Conservation (phyloP, 768 basidiomycete species). For the Termitomyces sp. region DNA sequence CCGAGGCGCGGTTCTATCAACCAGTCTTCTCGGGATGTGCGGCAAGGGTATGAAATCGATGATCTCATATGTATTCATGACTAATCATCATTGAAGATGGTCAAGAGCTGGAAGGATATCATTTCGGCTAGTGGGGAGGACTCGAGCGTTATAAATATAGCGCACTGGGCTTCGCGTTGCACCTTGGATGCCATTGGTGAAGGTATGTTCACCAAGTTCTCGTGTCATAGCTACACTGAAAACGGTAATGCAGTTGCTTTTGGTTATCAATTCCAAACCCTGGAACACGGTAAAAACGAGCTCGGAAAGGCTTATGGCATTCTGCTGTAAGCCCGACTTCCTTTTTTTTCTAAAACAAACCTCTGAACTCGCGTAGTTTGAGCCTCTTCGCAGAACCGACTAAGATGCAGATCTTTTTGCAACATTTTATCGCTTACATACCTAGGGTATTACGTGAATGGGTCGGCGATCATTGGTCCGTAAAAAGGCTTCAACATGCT, state of each 20-base stretch:
- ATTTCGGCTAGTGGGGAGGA: slow-evolving; percentile 22
- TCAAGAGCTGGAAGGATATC: slow-evolving; percentile 32
- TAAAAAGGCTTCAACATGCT: slow-evolving; percentile 23
- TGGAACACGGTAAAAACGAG: slow-evolving; percentile 30
- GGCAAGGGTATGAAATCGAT: slow-evolving; percentile 19
- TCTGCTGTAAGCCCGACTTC: slow-evolving; percentile 24
- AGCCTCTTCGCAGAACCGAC: slow-evolving; percentile 26
- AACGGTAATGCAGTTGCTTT: slow-evolving; percentile 33
- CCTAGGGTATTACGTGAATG: slow-evolving; percentile 27
- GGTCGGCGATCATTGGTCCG: slow-evolving; percentile 25
- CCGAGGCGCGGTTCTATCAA: slow-evolving; percentile 36
- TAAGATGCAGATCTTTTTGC: slow-evolving; percentile 24
- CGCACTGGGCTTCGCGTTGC: slow-evolving; percentile 35
- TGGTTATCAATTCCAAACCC: slow-evolving; percentile 39
- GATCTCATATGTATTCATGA: slow-evolving; percentile 4
- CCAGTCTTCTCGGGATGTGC: slow-evolving; percentile 34
- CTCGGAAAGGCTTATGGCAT: slow-evolving; percentile 30
- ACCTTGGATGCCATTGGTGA: slow-evolving; percentile 47
- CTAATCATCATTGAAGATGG: slow-evolving; percentile 22
- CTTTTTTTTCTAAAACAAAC: background rate
- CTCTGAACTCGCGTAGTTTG: slow-evolving; percentile 14
- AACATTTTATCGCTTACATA: slow-evolving; percentile 23
- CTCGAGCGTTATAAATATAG: slow-evolving; percentile 26
- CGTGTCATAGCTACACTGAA: background rate
- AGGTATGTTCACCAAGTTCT: slow-evolving; percentile 22